phyloP scores from a whole-genome alignment of 805 yeast species.

The Hanseniaspora taiwanica region DNA sequence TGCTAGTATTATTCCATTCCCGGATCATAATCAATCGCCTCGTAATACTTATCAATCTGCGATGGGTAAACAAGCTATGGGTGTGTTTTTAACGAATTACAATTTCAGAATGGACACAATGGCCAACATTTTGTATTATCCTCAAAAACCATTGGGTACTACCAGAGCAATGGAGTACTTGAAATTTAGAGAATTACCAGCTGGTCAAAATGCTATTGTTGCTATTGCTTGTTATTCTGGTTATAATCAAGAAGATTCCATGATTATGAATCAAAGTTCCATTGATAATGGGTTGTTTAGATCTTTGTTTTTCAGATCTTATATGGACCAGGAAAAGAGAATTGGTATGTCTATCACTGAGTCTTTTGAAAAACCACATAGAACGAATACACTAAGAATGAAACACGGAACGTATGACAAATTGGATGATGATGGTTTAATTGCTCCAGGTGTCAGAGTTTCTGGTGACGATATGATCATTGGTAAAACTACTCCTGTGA shows the following conservation, averaged over 20 bases:
- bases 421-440: conserved; percentile 94
- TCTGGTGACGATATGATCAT: conserved; percentile 98
- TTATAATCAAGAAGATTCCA: conserved; percentile 98
- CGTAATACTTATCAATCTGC: conserved; percentile 99
- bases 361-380: conserved; percentile 92
- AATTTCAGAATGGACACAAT: conserved; percentile 97
- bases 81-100: conserved; percentile 91
- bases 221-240: conserved; percentile 98
- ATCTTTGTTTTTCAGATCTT: conserved; percentile 89
- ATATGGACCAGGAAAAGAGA: conserved; percentile 97
- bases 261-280: conserved; percentile 98
- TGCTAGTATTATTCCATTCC: conserved; percentile 98
- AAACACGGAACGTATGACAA: conserved; percentile 98
- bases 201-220: conserved; percentile 97
- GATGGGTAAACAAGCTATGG: conserved; percentile 99
- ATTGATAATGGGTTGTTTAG: conserved; percentile 95
- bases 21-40: conserved; percentile 98
- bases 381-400: conserved; percentile 87
- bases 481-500: conserved; percentile 97
- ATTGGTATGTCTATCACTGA: conserved; percentile 98
- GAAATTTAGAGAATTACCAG: conserved; percentile 95
- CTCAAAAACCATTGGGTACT: conserved; percentile 96
- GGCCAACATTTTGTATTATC: conserved; percentile 96
- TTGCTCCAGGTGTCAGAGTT: conserved; percentile 96
- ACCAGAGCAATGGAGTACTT: conserved; percentile 96